These are phyloP conservation scores for Ceraceosorus guamensis DNA, from an alignment of 1,284 basidiomycete species.

Conservation along the genomic window DNA sequence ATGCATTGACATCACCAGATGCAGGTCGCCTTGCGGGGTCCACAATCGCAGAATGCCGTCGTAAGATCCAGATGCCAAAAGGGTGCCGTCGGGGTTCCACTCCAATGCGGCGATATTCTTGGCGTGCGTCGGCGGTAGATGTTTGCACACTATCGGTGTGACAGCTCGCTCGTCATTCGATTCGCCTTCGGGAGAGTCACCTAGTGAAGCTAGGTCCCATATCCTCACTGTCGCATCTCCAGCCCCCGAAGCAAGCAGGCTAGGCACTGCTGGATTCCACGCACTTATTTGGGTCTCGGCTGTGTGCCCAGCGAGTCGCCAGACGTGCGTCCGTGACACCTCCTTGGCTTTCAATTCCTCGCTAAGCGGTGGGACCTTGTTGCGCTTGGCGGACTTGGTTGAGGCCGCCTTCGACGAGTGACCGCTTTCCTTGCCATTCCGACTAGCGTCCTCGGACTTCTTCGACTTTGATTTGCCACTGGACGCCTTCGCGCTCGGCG, in stretches of 20 bases:
- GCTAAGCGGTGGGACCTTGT: conserved; percentile 1
- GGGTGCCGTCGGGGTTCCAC: conserved; percentile 48
- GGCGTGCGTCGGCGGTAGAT: conserved; percentile 43
- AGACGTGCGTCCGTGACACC: conserved; percentile 22
- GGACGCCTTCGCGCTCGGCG: too few species aligned
- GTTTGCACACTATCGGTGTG: conserved; percentile 42
- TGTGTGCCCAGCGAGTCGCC: conserved; percentile 34
- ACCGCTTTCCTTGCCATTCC: conserved; percentile 1
- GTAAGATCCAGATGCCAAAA: conserved; percentile 45
- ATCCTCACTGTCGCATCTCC: conserved; percentile 48
- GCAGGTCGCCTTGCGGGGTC: conserved; percentile 48
- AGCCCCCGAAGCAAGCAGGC: conserved; percentile 43
- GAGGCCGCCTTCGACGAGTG: not conserved
- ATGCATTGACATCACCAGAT: conserved; percentile 49
- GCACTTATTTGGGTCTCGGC: conserved; percentile 46
- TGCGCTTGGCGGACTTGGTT: conserved; percentile 8
- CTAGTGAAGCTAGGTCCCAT: conserved; percentile 34
- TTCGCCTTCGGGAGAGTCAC: not conserved
- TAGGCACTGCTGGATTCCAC: conserved; percentile 47
- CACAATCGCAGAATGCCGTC: conserved; percentile 47
- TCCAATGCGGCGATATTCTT: conserved; percentile 46
- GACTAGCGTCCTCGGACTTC: not conserved
- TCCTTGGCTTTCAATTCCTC: conserved; percentile 10
- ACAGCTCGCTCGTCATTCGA: not conserved
- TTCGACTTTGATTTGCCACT: too few species aligned